Evolutionary conservation across 2,329 filamentous ascomycete genomes (phyloP), one percentile per base, ranked within the genome.

Genomic region (Eurotiales sp.): DNA sequence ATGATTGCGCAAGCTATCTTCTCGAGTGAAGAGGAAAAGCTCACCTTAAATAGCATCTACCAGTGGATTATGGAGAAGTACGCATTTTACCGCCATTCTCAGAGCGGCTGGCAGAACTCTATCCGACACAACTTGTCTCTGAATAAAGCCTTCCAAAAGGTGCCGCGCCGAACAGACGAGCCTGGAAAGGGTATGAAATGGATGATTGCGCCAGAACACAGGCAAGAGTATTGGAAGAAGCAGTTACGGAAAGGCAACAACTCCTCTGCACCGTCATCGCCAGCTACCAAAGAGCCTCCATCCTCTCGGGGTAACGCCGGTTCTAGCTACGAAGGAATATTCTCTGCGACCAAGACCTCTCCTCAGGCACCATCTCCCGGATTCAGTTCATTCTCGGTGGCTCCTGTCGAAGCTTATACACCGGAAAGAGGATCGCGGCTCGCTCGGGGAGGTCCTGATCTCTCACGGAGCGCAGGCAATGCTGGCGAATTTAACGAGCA

Each of bases 101-200:
- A 91, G 50, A 84, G 83, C 53, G 92, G 93, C 54, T 99, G 95
- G 95, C 93, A 96, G 83, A 99, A 99, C 68, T 96, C 90, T 0
- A 99, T 99, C 59, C 86, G 93, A 11, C 93, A 99, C 68, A 99
- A 99, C 61, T 72, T 99, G 12, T 97, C 93, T 1, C 73, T 99
- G 37, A 97, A 95, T 69, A 96, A 96, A 67, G 84, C 87, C 0
- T 99, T 99, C 64, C 85, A 90, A 61, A 99, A 99, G 69, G 87
- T 96, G 8, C 88, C 93, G 3, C 85, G 93, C 42, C 86, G 88
- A 14, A 96, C 90, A 0, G 90, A 97, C 60, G 93, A 99, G 67
- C 93, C 93, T 19, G 93, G 93, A 11, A 99, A 99, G 68, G 93
- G 93, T 23, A 97, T 96, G 90, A 97, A 97, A 67, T 99, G 93